Base-by-base conservation (phyloP, 768 basidiomycete genomes). In the Asterophora parasitica region DNA sequence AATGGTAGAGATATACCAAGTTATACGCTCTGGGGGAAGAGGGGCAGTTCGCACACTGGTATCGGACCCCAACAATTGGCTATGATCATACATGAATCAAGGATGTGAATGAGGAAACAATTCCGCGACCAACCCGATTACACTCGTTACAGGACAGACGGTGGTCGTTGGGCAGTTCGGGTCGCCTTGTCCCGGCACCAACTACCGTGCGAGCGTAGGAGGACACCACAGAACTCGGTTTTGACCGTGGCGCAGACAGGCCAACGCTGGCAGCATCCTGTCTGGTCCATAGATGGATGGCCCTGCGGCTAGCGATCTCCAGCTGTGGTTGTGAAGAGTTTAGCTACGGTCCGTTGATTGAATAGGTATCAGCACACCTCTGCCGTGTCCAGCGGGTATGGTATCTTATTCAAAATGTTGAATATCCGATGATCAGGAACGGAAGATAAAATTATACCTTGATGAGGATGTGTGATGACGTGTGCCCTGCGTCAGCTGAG, bases 41-140 rank as follows among this genome's bases (percentile, higher is more conserved):
- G 0, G 90, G 80, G 58, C 94, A 97, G 51, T 84, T 86, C 11
- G 86, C 90, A 60, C 94, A 97, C 61, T 96, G 93, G 62, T 86
- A 97, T 35, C 93, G 75, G 38, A 77, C 68, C 4, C 94, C 92
- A 43, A 81, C 64, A 47, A 95, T 92, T 20, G 73, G 65, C 88
- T 92, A 31, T 31, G 17, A 38, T 19, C 10, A 46, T 1, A 31
- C 48, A 6, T 23, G 23, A 23, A 23, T 23, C 23, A 33, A 46
- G 35, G 26, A 3, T 7, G 16, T 12, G 7, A 40, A 36, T 16
- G 10, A 27, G 15, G 9, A 44, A 27, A n/a, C 8, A 20, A 40
- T 23, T 7, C 1, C 36, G n/a, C 45, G 20, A 53, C 76, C 32
- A 52, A 85, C 87, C 63, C 73, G 66, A 23, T 69, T 70, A 54